These are phyloP conservation scores for Aspergillus novofumigatus DNA, from an alignment of 2,329 filamentous ascomycete species.

Conservation along the genomic window DNA sequence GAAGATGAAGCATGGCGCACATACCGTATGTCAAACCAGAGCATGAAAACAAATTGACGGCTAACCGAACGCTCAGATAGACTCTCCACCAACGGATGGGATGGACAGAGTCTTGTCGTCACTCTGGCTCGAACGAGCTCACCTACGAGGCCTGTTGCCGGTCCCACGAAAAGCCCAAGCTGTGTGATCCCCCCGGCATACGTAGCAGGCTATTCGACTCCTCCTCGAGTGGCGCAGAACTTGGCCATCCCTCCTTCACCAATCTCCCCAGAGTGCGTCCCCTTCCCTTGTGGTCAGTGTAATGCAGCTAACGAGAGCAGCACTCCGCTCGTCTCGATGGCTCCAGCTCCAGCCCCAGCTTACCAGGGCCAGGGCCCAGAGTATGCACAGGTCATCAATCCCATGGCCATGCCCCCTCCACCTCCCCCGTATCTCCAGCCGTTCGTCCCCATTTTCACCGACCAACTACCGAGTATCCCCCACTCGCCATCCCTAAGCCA, in stretches of 20 bases:
- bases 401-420: conserved; percentile 17
- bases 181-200: conserved; percentile 25
- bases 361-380: conserved; percentile 20
- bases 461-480: conserved; percentile 22
- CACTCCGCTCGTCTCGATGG: conserved; percentile 16
- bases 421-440: conserved; percentile 8
- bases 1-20: conserved; percentile 44
- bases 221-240: conserved; percentile 26
- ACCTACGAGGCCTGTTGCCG: conserved; percentile 40
- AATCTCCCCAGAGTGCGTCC: conserved; percentile 34
- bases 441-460: conserved; percentile 27
- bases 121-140: conserved; percentile 38
- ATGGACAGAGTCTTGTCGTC: conserved; percentile 41
- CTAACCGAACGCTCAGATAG: conserved; percentile 31
- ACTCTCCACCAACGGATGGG: conserved; percentile 41
- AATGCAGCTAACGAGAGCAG: conserved; percentile 2
- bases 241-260: conserved; percentile 31
- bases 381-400: conserved; percentile 22
- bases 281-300: neutral
- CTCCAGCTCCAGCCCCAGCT: conserved; percentile 13
- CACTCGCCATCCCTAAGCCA: conserved; percentile 27
- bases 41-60: neutral
- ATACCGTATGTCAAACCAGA: conserved; percentile 30
- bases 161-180: conserved; percentile 37
- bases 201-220: conserved; percentile 29